phyloP scores from a whole-genome alignment of 163 green algal genomes.

The Chlorella variabilis region DNA sequence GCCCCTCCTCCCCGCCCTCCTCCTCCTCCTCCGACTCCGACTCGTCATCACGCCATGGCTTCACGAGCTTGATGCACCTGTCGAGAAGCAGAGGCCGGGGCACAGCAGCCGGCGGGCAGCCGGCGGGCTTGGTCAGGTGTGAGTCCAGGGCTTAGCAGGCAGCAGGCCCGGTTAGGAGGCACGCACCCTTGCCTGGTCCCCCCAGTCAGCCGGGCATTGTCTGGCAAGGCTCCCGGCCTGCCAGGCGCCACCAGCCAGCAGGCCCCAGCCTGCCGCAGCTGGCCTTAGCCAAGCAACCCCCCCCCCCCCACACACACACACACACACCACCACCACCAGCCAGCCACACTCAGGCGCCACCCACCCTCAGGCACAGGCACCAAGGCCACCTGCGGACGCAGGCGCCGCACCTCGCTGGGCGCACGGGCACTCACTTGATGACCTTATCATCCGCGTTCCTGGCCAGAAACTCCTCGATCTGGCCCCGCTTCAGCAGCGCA shows the following conservation, averaged over 20 bases:
- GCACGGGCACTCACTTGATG: constrained; percentile 41
- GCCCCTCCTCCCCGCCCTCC: constrained; percentile 2
- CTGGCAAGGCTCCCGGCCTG: too few relatives aligned
- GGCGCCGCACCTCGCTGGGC: background rate
- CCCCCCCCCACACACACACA: background rate
- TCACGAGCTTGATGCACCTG: constrained; percentile 39
- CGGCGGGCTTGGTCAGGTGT: too few relatives aligned
- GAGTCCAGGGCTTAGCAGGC: too few relatives aligned
- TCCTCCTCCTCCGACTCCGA: constrained; percentile 41
- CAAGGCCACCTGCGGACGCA: background rate
- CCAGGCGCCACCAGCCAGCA: too few relatives aligned
- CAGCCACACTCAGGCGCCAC: background rate
- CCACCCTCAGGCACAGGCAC: background rate
- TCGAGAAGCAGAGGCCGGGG: background rate
- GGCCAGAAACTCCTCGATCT: constrained; percentile 57
- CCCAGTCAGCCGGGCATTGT: too few relatives aligned
- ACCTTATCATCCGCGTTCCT: constrained; percentile 38
- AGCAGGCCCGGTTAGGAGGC: too few relatives aligned
- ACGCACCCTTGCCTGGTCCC: too few relatives aligned
- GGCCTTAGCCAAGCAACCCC: background rate
- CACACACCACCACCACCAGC: background rate
- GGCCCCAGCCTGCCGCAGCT: too few relatives aligned
- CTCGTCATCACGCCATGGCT: constrained; percentile 23
- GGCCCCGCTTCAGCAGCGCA: constrained; percentile 52
- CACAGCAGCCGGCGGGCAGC: background rate